phyloP scores from a whole-genome alignment of 768 basidiomycete species.

The Tremella mesenterica region DNA sequence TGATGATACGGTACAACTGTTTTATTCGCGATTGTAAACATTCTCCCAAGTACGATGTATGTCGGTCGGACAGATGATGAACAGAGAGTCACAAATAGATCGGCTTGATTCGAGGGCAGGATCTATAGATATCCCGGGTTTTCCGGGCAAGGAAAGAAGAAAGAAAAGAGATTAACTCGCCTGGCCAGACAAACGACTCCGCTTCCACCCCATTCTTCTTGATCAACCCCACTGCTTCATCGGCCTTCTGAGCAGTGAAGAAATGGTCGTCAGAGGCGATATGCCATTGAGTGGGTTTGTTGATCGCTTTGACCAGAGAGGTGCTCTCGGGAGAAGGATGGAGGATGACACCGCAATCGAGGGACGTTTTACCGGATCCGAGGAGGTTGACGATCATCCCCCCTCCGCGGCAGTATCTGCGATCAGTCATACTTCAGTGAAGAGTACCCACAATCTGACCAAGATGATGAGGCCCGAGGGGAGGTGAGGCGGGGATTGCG shows the following conservation, averaged over 20 bases:
- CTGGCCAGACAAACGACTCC: neutral
- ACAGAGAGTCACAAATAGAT: no score
- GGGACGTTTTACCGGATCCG: conserved; percentile 3
- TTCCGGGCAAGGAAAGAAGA: no score
- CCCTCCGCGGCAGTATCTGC: conserved; percentile 26
- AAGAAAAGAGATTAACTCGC: neutral
- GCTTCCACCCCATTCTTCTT: neutral
- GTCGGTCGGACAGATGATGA: no score
- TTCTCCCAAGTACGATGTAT: no score
- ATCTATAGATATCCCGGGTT: no score
- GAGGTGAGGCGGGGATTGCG: no score
- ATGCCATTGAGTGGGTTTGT: neutral
- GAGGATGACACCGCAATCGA: conserved; percentile 21
- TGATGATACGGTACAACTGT: no score
- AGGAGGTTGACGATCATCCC: conserved; percentile 21
- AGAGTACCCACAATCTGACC: no score
- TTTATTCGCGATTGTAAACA: no score
- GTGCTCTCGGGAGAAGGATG: conserved; percentile 24
- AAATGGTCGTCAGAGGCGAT: neutral
- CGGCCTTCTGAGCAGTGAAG: neutral
- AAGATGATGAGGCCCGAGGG: no score
- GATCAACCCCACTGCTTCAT: no score
- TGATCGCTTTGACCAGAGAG: neutral
- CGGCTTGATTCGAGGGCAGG: no score
- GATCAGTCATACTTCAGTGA: neutral